These are phyloP conservation scores for Rutstroemia sydowiana DNA, from an alignment of 2,329 filamentous ascomycete species.

Conservation along the genomic window DNA sequence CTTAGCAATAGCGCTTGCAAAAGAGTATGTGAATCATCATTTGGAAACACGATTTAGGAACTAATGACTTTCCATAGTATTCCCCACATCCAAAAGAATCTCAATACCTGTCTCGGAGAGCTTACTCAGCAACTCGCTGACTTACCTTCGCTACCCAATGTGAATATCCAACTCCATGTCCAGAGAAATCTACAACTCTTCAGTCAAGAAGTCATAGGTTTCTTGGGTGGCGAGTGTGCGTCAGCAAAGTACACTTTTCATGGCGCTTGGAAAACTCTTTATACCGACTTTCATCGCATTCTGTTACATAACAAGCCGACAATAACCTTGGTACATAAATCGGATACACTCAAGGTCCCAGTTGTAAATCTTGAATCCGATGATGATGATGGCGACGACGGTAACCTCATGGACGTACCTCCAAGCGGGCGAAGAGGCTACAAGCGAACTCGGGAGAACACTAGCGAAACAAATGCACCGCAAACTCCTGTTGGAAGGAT, in stretches of 20 bases:
- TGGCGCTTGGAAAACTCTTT: constrained; percentile 31
- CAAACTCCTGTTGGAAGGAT: background rate
- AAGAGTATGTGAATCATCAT: constrained; percentile 24
- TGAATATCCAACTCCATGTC: constrained; percentile 60
- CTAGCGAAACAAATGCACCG: background rate
- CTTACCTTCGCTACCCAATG: constrained; percentile 58
- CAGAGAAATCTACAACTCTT: constrained; percentile 52
- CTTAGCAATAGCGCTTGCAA: constrained; percentile 39
- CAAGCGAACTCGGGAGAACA: no score
- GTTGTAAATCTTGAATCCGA: constrained; percentile 13
- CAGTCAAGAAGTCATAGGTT: constrained; percentile 42
- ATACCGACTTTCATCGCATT: constrained; percentile 24
- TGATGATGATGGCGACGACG: constrained; percentile 4
- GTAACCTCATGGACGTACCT: background rate
- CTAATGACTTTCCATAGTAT: no score
- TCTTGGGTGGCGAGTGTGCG: constrained; percentile 43
- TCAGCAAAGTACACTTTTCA: constrained; percentile 36
- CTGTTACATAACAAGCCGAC: constrained; percentile 20
- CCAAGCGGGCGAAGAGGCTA: background rate
- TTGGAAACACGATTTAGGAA: no score
- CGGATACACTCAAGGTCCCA: constrained; percentile 1
- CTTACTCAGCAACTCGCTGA: constrained; percentile 48
- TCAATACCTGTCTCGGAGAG: constrained; percentile 33
- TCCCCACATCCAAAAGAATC: constrained; percentile 23
- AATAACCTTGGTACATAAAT: constrained; percentile 22